Percentiles rank a stretch among this genome's conserved stretches.
These are phyloP conservation scores for Phytopythium chamaehyphon DNA, from an alignment of 352 stramenopile species.

Conservation along the genomic window DNA sequence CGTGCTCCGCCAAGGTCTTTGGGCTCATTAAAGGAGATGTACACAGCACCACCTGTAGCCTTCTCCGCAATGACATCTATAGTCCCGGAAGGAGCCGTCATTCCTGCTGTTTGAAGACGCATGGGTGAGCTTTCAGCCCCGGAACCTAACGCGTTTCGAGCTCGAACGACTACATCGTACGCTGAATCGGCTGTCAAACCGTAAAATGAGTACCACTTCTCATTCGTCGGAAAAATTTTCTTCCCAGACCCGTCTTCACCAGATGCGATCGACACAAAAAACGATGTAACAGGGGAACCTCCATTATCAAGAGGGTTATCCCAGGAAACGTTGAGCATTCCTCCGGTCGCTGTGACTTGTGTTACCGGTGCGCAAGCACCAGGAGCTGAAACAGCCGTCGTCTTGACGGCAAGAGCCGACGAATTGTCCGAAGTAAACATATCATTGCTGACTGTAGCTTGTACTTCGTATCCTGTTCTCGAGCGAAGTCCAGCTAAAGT, in stretches of 20 bases:
- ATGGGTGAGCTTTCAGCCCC: conserved; percentile 28
- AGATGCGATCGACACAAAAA: conserved; percentile 23
- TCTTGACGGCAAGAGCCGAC: conserved; percentile 21
- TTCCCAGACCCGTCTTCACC: conserved; percentile 26
- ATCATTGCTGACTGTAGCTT: conserved; percentile 38
- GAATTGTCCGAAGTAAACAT: conserved; percentile 44
- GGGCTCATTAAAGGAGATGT: conserved; percentile 50
- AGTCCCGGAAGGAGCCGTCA: conserved; percentile 21
- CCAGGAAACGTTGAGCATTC: conserved; percentile 47
- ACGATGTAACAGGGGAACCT: conserved; percentile 22
- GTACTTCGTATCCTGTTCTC: conserved; percentile 31
- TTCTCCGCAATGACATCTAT: conserved; percentile 24
- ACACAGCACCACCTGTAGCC: conserved; percentile 40
- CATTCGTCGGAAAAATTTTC: conserved; percentile 7
- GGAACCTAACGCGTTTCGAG: conserved; percentile 30
- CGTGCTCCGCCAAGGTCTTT: conserved; percentile 41
- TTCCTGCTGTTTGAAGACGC: conserved; percentile 26
- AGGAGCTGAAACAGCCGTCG: conserved; percentile 39
- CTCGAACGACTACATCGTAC: conserved; percentile 45
- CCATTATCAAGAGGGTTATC: conserved; percentile 34
- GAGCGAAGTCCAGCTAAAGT: conserved; percentile 27
- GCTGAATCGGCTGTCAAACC: conserved; percentile 19
- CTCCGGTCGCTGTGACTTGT: conserved; percentile 23
- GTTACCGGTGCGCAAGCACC: conserved; percentile 26
- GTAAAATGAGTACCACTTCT: conserved; percentile 34